Base-by-base conservation (phyloP, 2,329 filamentous ascomycete species). In the Cladosporium austrohemisphaericum region DNA sequence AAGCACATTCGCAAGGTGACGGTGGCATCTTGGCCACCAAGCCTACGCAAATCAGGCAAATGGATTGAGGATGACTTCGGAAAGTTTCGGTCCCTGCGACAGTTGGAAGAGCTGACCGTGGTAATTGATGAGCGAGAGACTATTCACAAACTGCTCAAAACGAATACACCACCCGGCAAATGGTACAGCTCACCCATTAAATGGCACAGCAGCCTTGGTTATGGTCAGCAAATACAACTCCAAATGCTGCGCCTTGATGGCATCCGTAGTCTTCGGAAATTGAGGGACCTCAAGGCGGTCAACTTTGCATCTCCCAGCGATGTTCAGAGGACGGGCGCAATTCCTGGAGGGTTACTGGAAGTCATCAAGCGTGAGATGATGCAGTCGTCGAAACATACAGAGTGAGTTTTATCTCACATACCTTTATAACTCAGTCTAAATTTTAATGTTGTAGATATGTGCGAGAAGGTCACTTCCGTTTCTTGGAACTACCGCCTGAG, bases 401-500 rank as follows among this genome's bases (percentile, higher is more conserved):
- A 31, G 28, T 31, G 28, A 31, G 28, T 31, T 31, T 4, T 31
- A 9, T 9, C 11, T 2, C n/a, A n/a, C 29, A 31, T 31, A n/a
- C 29, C 29, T 31, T n/a, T 31, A n/a, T 31, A 31, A n/a, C 25
- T 28, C 11, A 22, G 11, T 44, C 5, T 13, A 4, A 31, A 10
- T 13, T 31, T n/a, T 31, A 10, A n/a, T n/a, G 22, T 26, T n/a
- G n/a, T n/a, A n/a, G n/a, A n/a, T n/a, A n/a, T n/a, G n/a, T n/a
- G n/a, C n/a, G n/a, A n/a, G n/a, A n/a, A n/a, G n/a, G n/a, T n/a
- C n/a, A n/a, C n/a, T 45, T 36, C 20, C 5, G 19, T 4, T 48
- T 62, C 16, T 54, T 64, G 18, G 37, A 53, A 2, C 53, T 65
- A 6, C 64, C 64, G 8, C 49, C 57, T 9, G 67, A 69, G 52